A percentile compares a stretch with the other conserved stretches of the same genome.
phyloP scores from a whole-genome alignment of 2,329 filamentous ascomycete genomes.

The Paraphoma sp. region DNA sequence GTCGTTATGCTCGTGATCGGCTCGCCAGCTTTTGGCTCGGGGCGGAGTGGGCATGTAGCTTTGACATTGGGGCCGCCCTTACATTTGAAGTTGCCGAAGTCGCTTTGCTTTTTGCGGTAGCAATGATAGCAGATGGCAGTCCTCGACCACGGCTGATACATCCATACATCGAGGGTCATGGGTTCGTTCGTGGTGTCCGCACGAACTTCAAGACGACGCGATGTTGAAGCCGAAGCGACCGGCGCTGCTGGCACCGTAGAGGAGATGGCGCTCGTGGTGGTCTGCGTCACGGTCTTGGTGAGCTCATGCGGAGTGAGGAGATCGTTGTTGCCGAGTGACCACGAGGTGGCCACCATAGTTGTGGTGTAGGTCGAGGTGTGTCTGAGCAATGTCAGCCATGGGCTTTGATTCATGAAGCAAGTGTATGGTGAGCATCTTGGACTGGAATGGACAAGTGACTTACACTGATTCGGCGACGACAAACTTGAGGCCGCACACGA shows the following conservation, averaged over 20 bases:
- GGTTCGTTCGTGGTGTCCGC: slow-evolving; percentile 6
- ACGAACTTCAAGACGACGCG: neutral
- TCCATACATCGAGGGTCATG: slow-evolving; percentile 22
- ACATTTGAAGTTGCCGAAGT: slow-evolving; percentile 25
- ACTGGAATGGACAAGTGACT: neutral
- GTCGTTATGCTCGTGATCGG: slow-evolving; percentile 3
- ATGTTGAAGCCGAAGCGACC: neutral
- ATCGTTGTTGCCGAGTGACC: slow-evolving; percentile 17
- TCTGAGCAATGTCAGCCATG: neutral
- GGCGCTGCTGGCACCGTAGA: too few species aligned
- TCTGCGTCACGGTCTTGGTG: neutral
- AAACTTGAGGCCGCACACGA: slow-evolving; percentile 12
- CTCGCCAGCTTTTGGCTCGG: slow-evolving; percentile 11
- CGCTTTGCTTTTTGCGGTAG: slow-evolving; percentile 18
- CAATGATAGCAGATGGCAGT: slow-evolving; percentile 32
- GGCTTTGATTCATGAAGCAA: neutral
- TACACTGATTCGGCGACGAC: neutral
- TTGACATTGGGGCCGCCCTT: slow-evolving; percentile 5
- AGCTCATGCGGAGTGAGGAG: slow-evolving; percentile 4
- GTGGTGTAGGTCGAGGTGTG: slow-evolving; percentile 3
- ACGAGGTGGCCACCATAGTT: slow-evolving; percentile 11
- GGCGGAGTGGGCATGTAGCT: neutral
- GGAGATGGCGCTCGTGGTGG: neutral
- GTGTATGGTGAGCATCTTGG: neutral
- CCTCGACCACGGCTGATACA: slow-evolving; percentile 33